These are phyloP conservation scores for Plantago ovata DNA, from an alignment of 257 asterid species.

Conservation along the genomic window DNA sequence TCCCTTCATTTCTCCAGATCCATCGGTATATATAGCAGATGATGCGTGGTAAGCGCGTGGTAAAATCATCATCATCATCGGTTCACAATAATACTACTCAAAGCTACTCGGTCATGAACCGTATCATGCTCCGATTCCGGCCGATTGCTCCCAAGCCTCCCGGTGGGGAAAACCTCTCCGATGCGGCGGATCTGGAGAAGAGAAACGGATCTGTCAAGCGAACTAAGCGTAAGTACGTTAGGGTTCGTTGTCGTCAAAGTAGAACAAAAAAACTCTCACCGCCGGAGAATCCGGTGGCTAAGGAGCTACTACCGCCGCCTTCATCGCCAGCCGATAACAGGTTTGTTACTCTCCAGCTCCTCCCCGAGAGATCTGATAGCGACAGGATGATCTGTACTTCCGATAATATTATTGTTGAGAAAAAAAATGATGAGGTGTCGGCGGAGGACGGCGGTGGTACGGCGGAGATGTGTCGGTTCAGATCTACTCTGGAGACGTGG, in stretches of 20 bases:
- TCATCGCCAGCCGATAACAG: conserved; percentile 7
- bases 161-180: conserved; percentile 19
- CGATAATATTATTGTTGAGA: neutral
- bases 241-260: conserved; percentile 30
- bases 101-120: conserved; percentile 17
- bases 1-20: neutral
- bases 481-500: conserved; percentile 32
- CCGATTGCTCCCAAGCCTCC: conserved; percentile 58
- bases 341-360: conserved; percentile 35
- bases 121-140: conserved; percentile 42
- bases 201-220: conserved; percentile 21
- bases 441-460: neutral
- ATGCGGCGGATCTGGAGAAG: conserved; percentile 10
- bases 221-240: conserved; percentile 44
- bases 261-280: conserved; percentile 11
- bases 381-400: conserved; percentile 2
- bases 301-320: conserved; percentile 13
- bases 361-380: conserved; percentile 37
- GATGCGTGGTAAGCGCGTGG: conserved; percentile 18
- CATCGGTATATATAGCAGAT: neutral
- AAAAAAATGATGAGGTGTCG: neutral
- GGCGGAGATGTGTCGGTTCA: conserved; percentile 9
- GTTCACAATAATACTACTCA: neutral
- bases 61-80: neutral
- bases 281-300: conserved; percentile 22